These are phyloP conservation scores for Wickerhamomyces silvicola DNA, from an alignment of 805 yeast genomes.

Conservation along the genomic window DNA sequence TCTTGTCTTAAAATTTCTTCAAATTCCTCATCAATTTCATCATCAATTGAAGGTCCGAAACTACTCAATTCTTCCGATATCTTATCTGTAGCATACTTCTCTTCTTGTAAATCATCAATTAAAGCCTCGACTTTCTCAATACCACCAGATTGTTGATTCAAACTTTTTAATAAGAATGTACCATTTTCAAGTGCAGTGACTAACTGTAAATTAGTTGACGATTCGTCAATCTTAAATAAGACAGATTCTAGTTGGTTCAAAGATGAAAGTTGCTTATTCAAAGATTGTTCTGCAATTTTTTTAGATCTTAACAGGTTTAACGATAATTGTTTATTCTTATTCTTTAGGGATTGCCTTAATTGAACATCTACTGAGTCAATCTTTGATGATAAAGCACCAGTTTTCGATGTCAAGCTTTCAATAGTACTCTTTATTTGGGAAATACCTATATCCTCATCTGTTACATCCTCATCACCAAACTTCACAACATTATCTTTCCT, in stretches of 20 bases:
- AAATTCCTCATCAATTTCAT: conserved; percentile 32
- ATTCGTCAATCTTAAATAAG: conserved; percentile 35
- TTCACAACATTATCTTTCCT: conserved; percentile 14
- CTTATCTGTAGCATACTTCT: conserved; percentile 30
- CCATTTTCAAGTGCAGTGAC: conserved; percentile 32
- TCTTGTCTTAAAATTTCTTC: conserved; percentile 26
- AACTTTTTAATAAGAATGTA: conserved; percentile 26
- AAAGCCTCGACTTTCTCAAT: conserved; percentile 35
- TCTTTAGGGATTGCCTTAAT: conserved; percentile 17
- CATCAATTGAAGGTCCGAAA: conserved; percentile 16
- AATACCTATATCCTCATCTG: conserved; percentile 28
- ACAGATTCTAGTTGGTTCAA: conserved; percentile 32
- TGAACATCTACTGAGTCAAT: conserved; percentile 11
- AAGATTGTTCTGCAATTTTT: conserved; percentile 28
- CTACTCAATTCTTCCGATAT: conserved; percentile 29
- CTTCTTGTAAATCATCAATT: conserved; percentile 34
- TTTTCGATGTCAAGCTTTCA: conserved; percentile 14
- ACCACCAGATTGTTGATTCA: conserved; percentile 37
- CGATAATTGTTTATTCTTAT: conserved; percentile 24
- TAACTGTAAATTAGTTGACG: conserved; percentile 34
- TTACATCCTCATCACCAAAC: conserved; percentile 18
- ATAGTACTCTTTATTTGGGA: conserved; percentile 26
- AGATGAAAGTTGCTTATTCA: conserved; percentile 26
- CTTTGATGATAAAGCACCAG: conserved; percentile 16
- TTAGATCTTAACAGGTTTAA: conserved; percentile 28